These are phyloP conservation scores for Verticillium albo-atrum DNA, from an alignment of 2,329 filamentous ascomycete genomes.

Conservation along the genomic window DNA sequence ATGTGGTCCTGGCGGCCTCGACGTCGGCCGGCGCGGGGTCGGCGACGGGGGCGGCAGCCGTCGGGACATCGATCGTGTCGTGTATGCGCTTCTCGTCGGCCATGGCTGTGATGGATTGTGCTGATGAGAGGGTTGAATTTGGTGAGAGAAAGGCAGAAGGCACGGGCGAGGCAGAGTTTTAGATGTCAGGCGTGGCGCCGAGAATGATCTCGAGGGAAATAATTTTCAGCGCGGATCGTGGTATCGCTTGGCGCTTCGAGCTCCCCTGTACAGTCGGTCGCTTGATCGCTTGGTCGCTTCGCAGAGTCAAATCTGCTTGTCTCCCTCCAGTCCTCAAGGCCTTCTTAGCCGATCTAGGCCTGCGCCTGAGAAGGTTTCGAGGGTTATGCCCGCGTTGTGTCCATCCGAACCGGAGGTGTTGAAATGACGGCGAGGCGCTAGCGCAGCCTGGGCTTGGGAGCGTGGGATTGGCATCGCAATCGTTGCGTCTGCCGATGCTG, in stretches of 20 bases:
- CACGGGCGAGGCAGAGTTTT: background rate
- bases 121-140: background rate
- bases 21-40: background rate
- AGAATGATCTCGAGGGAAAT: background rate
- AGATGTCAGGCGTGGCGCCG: background rate
- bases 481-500: background rate
- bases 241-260: background rate
- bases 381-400: background rate
- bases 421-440: background rate
- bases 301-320: background rate
- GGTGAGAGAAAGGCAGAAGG: background rate
- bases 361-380: background rate
- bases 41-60: background rate
- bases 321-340: background rate
- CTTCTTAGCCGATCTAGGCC: background rate
- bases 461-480: background rate
- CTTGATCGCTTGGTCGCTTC: background rate
- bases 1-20: background rate
- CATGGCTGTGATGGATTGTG: background rate
- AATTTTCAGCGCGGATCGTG: background rate
- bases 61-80: background rate
- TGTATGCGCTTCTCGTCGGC: conserved; percentile 1
- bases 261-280: background rate
- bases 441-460: background rate
- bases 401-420: background rate